Conservation (phyloP, 148 eudicot species). For the Rhododendron molle region DNA sequence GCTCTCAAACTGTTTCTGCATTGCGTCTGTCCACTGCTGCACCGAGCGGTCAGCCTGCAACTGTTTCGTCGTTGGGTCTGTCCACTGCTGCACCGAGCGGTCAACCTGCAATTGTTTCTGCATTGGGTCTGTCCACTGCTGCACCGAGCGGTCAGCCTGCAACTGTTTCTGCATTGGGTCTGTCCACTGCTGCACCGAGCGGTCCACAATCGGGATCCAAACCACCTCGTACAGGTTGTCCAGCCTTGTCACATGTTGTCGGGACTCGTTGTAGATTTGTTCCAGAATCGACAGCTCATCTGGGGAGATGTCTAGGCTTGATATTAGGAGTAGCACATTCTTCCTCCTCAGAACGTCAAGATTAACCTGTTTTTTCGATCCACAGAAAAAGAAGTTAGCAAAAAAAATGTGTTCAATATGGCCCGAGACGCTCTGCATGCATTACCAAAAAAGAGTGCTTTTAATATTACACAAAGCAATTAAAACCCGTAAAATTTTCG, state of each 20-base stretch:
- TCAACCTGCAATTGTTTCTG: too few species aligned
- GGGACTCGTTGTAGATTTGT: constrained; percentile 52
- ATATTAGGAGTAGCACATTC: constrained; percentile 57
- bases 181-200: constrained; percentile 26
- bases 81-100: too few species aligned
- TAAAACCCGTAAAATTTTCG: too few species aligned
- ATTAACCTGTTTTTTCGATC: constrained; percentile 26
- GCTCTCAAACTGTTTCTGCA: constrained; percentile 29
- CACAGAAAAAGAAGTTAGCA: neutral
- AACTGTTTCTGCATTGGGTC: constrained; percentile 6
- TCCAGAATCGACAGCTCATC: constrained; percentile 63
- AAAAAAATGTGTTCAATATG: neutral
- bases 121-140: constrained; percentile 26
- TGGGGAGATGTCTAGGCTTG: constrained; percentile 49
- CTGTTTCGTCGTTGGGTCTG: constrained; percentile 3
- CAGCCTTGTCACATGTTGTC: constrained; percentile 6
- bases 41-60: too few species aligned
- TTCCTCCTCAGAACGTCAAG: constrained; percentile 49
- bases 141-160: constrained; percentile 26
- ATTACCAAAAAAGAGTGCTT: too few species aligned
- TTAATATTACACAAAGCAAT: too few species aligned
- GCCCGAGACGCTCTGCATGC: too few species aligned
- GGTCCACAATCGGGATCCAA: constrained; percentile 64
- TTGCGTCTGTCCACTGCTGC: constrained; percentile 11
- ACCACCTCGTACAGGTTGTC: constrained; percentile 43